Conservation (phyloP, 2,329 filamentous ascomycete genomes). For the Elsinoe fawcettii region DNA sequence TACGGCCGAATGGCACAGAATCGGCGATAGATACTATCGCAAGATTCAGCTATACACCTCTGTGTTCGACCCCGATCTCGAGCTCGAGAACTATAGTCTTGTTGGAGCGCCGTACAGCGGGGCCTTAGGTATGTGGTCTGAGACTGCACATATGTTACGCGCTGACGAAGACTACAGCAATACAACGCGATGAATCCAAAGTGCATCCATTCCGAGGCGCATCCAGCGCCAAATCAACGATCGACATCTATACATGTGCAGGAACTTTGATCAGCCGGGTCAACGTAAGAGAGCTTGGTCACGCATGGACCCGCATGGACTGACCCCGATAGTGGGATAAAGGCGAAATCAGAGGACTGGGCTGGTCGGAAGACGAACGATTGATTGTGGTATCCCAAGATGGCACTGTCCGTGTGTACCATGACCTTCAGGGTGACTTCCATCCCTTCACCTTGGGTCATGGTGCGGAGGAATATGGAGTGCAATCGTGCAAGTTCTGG, state of each 20-base stretch:
- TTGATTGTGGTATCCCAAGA: slow-evolving; percentile 82
- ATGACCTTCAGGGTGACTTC: slow-evolving; percentile 90
- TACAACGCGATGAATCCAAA: slow-evolving; percentile 84
- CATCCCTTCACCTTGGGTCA: slow-evolving; percentile 88
- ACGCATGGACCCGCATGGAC: neutral
- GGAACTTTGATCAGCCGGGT: slow-evolving; percentile 81
- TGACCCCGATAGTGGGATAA: slow-evolving; percentile 65
- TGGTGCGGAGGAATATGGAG: slow-evolving; percentile 77
- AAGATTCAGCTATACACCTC: slow-evolving; percentile 89
- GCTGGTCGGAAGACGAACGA: slow-evolving; percentile 94
- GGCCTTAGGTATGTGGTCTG: slow-evolving; percentile 62
- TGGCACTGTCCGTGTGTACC: slow-evolving; percentile 82
- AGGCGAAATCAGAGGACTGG: slow-evolving; percentile 75
- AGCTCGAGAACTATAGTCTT: slow-evolving; percentile 90
- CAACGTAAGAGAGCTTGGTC: slow-evolving; percentile 38
- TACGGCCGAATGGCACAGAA: slow-evolving; percentile 86
- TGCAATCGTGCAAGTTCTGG: slow-evolving; percentile 87
- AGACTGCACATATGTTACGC: neutral
- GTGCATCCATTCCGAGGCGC: slow-evolving; percentile 68
- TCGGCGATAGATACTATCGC: slow-evolving; percentile 91
- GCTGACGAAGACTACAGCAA: slow-evolving; percentile 46
- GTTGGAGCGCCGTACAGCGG: slow-evolving; percentile 88
- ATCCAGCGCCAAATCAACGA: slow-evolving; percentile 67
- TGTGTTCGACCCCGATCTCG: slow-evolving; percentile 85
- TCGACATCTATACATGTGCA: slow-evolving; percentile 90